phyloP scores from a whole-genome alignment of 2,329 filamentous ascomycete genomes.

The Alternaria sp. region DNA sequence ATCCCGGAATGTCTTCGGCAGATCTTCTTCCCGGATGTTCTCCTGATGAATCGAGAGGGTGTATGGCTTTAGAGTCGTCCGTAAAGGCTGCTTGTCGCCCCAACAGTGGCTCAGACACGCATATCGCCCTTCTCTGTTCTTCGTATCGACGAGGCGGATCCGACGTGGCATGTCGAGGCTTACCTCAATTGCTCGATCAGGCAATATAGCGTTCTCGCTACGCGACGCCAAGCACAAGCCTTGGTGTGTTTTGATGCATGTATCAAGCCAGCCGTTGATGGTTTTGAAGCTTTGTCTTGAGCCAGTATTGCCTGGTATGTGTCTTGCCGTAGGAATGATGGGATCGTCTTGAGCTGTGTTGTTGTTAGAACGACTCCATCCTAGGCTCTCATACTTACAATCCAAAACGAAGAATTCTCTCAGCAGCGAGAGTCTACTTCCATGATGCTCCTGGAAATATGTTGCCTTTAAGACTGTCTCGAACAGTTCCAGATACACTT shows the following conservation, averaged over 20 bases:
- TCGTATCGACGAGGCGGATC: background rate
- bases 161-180: background rate
- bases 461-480: background rate
- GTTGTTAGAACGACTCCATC: too few species aligned
- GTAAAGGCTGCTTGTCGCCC: background rate
- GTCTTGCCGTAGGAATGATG: too few species aligned
- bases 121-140: background rate
- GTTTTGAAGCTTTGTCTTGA: background rate
- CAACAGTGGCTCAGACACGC: slow-evolving; percentile 3
- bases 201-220: background rate
- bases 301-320: background rate
- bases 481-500: too few species aligned
- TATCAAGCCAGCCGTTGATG: background rate
- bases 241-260: background rate
- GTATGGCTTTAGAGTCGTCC: background rate
- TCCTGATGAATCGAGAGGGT: too few species aligned
- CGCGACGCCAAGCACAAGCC: background rate
- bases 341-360: too few species aligned
- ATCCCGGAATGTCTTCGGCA: too few species aligned
- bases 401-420: too few species aligned
- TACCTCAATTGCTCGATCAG: background rate
- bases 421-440: too few species aligned
- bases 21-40: too few species aligned
- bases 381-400: too few species aligned
- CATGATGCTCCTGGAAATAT: background rate